phyloP scores from a whole-genome alignment of 495 filamentous ascomycete genomes.

The Daldinia grandis region DNA sequence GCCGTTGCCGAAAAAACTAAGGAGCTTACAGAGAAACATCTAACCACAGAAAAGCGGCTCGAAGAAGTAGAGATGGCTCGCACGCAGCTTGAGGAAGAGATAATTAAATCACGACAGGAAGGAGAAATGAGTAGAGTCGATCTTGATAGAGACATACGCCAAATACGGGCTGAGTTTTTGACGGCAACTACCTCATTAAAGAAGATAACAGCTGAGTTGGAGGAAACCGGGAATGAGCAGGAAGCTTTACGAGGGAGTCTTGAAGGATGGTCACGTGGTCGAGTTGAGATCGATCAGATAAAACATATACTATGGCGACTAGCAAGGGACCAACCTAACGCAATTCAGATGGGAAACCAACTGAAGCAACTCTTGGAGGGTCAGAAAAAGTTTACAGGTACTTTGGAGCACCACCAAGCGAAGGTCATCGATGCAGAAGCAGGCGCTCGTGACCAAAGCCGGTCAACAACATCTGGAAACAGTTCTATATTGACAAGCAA shows the following conservation, averaged over 20 bases:
- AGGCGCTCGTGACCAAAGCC: not conserved
- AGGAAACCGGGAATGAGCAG: constrained; percentile 25
- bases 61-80: constrained; percentile 27
- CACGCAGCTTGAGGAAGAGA: constrained; percentile 34
- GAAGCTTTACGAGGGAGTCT: constrained; percentile 27
- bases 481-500: not conserved
- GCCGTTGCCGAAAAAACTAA: constrained; percentile 30
- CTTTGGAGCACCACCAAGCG: constrained; percentile 33
- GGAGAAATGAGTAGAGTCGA: constrained; percentile 11
- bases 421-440: constrained; percentile 8
- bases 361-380: constrained; percentile 34
- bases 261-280: constrained; percentile 40
- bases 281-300: constrained; percentile 36
- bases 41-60: constrained; percentile 26
- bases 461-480: not conserved
- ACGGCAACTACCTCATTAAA: constrained; percentile 11
- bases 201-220: constrained; percentile 16
- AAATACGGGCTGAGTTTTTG: constrained; percentile 26
- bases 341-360: constrained; percentile 27
- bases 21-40: constrained; percentile 16
- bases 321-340: constrained; percentile 27
- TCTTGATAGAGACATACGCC: constrained; percentile 23
- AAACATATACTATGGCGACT: constrained; percentile 36
- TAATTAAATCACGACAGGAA: constrained; percentile 25
- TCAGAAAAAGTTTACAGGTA: constrained; percentile 38